A percentile compares a stretch with the other conserved stretches of the same genome.
These are phyloP conservation scores for Aspergillus hiratsukae DNA, from an alignment of 2,329 filamentous ascomycete species.

Conservation along the genomic window DNA sequence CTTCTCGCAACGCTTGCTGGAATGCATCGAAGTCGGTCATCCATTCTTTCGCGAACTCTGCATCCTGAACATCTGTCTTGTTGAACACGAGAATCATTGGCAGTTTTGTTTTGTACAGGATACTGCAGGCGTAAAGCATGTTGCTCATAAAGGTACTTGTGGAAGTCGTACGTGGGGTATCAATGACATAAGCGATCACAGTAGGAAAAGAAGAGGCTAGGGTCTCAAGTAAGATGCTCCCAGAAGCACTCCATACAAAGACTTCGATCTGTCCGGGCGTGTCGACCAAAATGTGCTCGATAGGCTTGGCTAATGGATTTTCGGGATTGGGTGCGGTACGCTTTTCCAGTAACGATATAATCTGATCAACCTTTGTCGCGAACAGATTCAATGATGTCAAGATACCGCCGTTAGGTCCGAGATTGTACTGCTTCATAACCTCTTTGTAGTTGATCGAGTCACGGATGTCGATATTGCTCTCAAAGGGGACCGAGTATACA, in stretches of 20 bases:
- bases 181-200: constrained; percentile 94
- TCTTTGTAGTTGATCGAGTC: constrained; percentile 99
- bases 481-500: constrained; percentile 88
- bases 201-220: constrained; percentile 93
- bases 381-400: constrained; percentile 94
- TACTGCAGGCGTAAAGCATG: constrained; percentile 98
- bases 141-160: constrained; percentile 99
- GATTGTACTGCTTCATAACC: constrained; percentile 98
- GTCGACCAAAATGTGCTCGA: constrained; percentile 85
- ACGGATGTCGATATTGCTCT: constrained; percentile 96
- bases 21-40: constrained; percentile 99
- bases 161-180: constrained; percentile 87
- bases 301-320: constrained; percentile 48
- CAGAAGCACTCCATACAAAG: constrained; percentile 96
- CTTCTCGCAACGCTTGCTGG: constrained; percentile 74
- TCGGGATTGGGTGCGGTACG: constrained; percentile 59
- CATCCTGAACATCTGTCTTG: constrained; percentile 94
- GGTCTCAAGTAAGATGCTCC: constrained; percentile 87
- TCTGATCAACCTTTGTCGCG: constrained; percentile 96
- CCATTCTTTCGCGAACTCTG: constrained; percentile 92
- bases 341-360: constrained; percentile 85
- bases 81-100: constrained; percentile 99
- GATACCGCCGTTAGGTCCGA: constrained; percentile 95
- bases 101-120: constrained; percentile 96
- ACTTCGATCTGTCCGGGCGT: constrained; percentile 98